Conservation (phyloP, 257 asterid genomes). For the Solanum pimpinellifolium region DNA sequence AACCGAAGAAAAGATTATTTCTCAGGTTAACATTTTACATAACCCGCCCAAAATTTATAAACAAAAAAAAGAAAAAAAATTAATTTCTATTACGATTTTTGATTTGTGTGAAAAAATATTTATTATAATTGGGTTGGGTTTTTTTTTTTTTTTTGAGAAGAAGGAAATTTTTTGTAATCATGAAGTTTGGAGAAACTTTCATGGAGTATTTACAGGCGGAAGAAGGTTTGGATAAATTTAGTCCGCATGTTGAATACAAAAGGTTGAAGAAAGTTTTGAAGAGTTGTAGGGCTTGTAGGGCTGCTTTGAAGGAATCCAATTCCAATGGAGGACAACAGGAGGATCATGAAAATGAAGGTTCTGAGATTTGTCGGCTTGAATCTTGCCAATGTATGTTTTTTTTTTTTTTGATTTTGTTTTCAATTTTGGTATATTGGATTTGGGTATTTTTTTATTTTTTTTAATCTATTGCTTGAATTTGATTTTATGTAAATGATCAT, state of each 20-base stretch:
- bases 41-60: background rate
- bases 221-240: conserved; percentile 40
- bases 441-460: background rate
- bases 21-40: background rate
- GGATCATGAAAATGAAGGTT: background rate
- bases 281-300: conserved; percentile 49
- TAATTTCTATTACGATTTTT: background rate
- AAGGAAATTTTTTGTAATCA: background rate
- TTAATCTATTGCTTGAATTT: background rate
- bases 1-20: background rate
- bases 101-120: background rate
- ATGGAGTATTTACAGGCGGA: conserved; percentile 53
- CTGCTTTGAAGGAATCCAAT: conserved; percentile 5
- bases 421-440: background rate
- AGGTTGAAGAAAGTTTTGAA: conserved; percentile 79
- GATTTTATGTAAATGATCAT: background rate
- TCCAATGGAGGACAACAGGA: conserved; percentile 14
- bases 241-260: conserved; percentile 65
- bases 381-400: conserved; percentile 41
- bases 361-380: conserved; percentile 12
- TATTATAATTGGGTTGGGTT: background rate
- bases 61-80: too few species aligned
- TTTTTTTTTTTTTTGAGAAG: background rate
- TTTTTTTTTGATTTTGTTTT: background rate
- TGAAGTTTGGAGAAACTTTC: conserved; percentile 85